A percentile compares a stretch with the other conserved stretches of the same genome.
phyloP scores from a whole-genome alignment of 768 basidiomycete species.

The Suillus clintonianus region DNA sequence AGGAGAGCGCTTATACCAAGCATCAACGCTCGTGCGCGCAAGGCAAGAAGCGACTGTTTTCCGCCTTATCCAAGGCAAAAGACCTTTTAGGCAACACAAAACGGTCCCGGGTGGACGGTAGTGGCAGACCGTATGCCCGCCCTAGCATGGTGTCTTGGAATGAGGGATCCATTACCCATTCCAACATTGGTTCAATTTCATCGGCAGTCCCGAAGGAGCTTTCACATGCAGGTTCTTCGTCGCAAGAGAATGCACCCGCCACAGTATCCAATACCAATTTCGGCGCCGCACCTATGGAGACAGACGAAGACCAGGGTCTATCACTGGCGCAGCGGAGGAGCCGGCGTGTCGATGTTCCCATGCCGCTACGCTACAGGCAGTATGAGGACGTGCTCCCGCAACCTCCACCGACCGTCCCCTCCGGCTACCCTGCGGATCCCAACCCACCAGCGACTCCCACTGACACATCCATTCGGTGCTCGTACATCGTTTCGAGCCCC shows the following conservation, averaged over 20 bases:
- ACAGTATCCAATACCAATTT: too few relatives aligned
- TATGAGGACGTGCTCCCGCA: not conserved
- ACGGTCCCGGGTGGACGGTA: not conserved
- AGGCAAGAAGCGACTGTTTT: not conserved
- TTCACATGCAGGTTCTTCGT: too few relatives aligned
- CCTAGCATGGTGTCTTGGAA: too few relatives aligned
- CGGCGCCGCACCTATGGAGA: too few relatives aligned
- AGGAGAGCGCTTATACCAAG: not conserved
- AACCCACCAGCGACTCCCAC: not conserved
- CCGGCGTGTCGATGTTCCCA: too few relatives aligned
- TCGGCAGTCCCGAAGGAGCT: too few relatives aligned
- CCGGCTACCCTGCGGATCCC: not conserved
- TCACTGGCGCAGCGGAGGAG: too few relatives aligned
- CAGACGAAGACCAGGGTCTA: too few relatives aligned
- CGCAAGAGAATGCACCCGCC: too few relatives aligned
- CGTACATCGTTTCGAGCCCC: not conserved
- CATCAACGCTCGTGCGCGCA: not conserved
- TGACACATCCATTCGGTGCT: not conserved
- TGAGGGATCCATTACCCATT: too few relatives aligned
- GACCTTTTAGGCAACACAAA: not conserved
- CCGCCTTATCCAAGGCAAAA: not conserved
- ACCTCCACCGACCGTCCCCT: not conserved
- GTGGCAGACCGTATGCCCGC: too few relatives aligned
- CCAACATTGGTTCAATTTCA: too few relatives aligned
- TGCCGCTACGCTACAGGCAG: constrained; percentile 1